Evolutionary conservation across 1,139 yeast genomes (phyloP).

Genomic region (Debaryomyces sp.): DNA sequence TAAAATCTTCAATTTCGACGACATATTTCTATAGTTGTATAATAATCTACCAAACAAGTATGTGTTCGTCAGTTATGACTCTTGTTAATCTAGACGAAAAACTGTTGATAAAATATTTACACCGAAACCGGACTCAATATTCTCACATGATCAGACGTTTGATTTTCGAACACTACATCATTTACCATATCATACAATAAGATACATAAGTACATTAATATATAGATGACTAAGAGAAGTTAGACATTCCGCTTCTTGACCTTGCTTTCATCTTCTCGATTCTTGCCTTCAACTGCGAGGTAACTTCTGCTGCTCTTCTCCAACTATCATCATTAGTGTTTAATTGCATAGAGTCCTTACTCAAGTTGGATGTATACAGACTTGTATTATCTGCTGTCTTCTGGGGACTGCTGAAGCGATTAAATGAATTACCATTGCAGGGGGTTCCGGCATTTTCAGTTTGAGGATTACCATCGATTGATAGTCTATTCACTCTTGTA

Average conservation of each 20-base stretch:
- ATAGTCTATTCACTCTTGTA: slow-evolving; percentile 46
- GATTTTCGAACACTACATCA: not conserved
- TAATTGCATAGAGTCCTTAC: slow-evolving; percentile 26
- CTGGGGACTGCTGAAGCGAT: slow-evolving; percentile 23
- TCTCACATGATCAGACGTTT: slow-evolving; percentile 1
- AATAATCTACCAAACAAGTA: not conserved
- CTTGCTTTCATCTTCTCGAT: slow-evolving; percentile 88
- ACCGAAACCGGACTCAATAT: slow-evolving; percentile 8
- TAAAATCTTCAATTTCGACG: slow-evolving; percentile 65
- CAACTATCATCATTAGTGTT: slow-evolving; percentile 72
- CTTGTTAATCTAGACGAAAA: not conserved
- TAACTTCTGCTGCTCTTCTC: slow-evolving; percentile 89
- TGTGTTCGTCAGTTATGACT: not conserved
- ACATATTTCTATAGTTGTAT: slow-evolving; percentile 6
- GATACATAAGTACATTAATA: not conserved
- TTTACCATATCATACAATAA: not conserved
- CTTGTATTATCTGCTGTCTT: slow-evolving; percentile 16
- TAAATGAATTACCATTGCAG: slow-evolving; percentile 13
- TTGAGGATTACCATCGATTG: slow-evolving; percentile 39
- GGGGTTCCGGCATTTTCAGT: slow-evolving; percentile 20
- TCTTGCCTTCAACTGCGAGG: slow-evolving; percentile 80
- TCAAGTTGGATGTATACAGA: slow-evolving; percentile 12
- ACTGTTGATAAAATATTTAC: slow-evolving; percentile 3
- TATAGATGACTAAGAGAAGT: slow-evolving; percentile 4
- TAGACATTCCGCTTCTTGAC: slow-evolving; percentile 30